phyloP scores from a whole-genome alignment of 352 stramenopile species.

The Phytophthora brassicae region DNA sequence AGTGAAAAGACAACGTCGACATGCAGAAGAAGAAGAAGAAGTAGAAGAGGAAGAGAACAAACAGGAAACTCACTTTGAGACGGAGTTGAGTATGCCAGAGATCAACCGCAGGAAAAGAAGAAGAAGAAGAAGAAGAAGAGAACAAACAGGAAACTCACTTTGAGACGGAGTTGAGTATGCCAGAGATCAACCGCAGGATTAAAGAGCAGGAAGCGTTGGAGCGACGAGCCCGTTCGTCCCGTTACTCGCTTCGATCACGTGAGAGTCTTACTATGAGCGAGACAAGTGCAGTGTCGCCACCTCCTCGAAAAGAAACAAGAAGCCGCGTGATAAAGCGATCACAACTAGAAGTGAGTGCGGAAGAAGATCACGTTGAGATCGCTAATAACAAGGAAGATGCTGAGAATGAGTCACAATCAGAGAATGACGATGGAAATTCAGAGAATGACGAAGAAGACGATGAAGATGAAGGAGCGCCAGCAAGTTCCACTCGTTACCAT shows the following conservation, averaged over 20 bases:
- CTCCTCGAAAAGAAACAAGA: constrained; percentile 4
- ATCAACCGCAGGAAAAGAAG: constrained; percentile 41
- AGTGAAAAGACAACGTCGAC: constrained; percentile 27
- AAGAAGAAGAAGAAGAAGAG: constrained; percentile 23
- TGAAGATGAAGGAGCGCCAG: constrained; percentile 30
- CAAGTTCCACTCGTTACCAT: constrained; percentile 44
- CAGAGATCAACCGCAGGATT: constrained; percentile 56
- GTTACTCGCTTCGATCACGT: constrained; percentile 64
- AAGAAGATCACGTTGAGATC: constrained; percentile 17
- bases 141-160: constrained; percentile 43
- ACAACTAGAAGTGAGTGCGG: constrained; percentile 29
- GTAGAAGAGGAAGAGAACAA: constrained; percentile 32
- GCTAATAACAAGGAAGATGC: constrained; percentile 18
- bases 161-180: constrained; percentile 52
- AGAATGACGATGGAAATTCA: constrained; percentile 34
- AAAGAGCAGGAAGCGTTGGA: constrained; percentile 38
- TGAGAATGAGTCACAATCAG: constrained; percentile 35
- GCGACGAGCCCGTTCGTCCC: constrained; percentile 31
- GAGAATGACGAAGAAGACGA: constrained; percentile 35
- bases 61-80: constrained; percentile 40
- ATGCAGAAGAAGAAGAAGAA: constrained; percentile 1
- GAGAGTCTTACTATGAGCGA: constrained; percentile 37
- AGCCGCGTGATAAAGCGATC: constrained; percentile 22
- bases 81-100: constrained; percentile 53
- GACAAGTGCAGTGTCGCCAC: constrained; percentile 18